Conservation (phyloP, 495 filamentous ascomycete species). For the Penicillium chermesinum region DNA sequence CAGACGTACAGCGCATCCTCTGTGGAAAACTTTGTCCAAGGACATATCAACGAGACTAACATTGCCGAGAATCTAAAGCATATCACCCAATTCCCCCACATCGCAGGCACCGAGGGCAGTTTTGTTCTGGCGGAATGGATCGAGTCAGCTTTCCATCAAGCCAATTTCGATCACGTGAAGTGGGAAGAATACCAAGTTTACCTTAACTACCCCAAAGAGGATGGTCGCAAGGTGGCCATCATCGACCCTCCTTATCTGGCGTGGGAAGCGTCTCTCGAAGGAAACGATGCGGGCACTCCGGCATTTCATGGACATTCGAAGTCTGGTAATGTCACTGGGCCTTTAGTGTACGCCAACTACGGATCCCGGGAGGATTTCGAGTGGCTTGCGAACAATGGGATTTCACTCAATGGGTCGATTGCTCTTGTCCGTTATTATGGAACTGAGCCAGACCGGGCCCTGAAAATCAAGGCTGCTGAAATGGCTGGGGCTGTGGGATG, state of each 20-base stretch:
- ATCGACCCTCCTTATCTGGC: slow-evolving; percentile 60
- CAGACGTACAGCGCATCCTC: slow-evolving; percentile 51
- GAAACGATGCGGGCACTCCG: slow-evolving; percentile 60
- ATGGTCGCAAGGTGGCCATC: slow-evolving; percentile 76
- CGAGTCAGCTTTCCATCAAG: slow-evolving; percentile 62
- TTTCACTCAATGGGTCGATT: slow-evolving; percentile 74
- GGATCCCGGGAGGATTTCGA: slow-evolving; percentile 81
- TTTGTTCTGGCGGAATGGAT: slow-evolving; percentile 77
- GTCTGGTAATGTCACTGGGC: slow-evolving; percentile 83
- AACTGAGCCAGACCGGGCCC: slow-evolving; percentile 59
- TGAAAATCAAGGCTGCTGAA: slow-evolving; percentile 90
- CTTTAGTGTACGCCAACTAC: slow-evolving; percentile 91
- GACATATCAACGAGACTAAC: slow-evolving; percentile 56
- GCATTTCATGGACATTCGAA: slow-evolving; percentile 88
- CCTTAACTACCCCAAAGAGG: slow-evolving; percentile 78
- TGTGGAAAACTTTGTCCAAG: slow-evolving; percentile 65
- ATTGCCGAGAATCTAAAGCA: slow-evolving; percentile 68
- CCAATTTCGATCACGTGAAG: slow-evolving; percentile 64
- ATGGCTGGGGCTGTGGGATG: slow-evolving; percentile 77
- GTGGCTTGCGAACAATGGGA: slow-evolving; percentile 59
- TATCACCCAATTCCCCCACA: slow-evolving; percentile 73
- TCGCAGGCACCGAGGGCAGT: slow-evolving; percentile 89
- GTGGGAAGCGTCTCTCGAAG: slow-evolving; percentile 86
- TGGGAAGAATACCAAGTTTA: slow-evolving; percentile 81
- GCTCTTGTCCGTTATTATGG: slow-evolving; percentile 78